Evolutionary conservation across 75 land plant species (phyloP).

Genomic region (Selaginella moellendorffii): DNA sequence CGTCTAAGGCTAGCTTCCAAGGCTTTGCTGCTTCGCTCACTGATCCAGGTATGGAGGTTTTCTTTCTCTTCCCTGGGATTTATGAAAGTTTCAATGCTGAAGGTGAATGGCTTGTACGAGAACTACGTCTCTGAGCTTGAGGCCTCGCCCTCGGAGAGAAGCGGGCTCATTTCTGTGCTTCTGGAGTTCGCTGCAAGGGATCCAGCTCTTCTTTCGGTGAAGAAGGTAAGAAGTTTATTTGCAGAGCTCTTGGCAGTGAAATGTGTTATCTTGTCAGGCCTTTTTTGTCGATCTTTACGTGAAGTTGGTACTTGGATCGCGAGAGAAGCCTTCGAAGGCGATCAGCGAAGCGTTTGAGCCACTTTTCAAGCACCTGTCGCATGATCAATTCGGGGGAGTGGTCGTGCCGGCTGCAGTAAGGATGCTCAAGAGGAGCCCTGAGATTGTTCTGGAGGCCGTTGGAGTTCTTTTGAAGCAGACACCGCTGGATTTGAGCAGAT

Average conservation of each 20-base stretch:
- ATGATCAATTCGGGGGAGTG: constrained; percentile 67
- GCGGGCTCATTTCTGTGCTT: constrained; percentile 38
- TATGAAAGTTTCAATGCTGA: too few relatives aligned
- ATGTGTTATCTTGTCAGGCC: constrained; percentile 34
- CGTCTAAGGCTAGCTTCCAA: constrained; percentile 36
- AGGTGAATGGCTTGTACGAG: constrained; percentile 43
- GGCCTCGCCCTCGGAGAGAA: constrained; percentile 33
- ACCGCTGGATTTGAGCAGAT: constrained; percentile 79
- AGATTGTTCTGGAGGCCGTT: constrained; percentile 72
- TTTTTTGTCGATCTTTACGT: constrained; percentile 79
- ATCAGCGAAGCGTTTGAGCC: constrained; percentile 61
- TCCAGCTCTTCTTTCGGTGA: constrained; percentile 32
- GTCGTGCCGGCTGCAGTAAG: constrained; percentile 63
- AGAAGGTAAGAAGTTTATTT: constrained; percentile 37
- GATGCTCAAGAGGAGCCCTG: constrained; percentile 91
- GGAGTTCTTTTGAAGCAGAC: constrained; percentile 42
- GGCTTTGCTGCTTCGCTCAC: neutral
- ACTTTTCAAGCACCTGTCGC: constrained; percentile 44
- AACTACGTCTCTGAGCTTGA: constrained; percentile 54
- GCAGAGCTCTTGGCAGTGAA: neutral
- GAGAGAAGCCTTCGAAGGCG: constrained; percentile 58
- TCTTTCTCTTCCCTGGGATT: too few relatives aligned
- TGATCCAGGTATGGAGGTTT: too few relatives aligned
- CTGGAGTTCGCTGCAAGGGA: constrained; percentile 35
- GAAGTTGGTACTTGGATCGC: constrained; percentile 54